These are phyloP conservation scores for Penicillium canariense DNA, from an alignment of 495 filamentous ascomycete species.

Conservation along the genomic window DNA sequence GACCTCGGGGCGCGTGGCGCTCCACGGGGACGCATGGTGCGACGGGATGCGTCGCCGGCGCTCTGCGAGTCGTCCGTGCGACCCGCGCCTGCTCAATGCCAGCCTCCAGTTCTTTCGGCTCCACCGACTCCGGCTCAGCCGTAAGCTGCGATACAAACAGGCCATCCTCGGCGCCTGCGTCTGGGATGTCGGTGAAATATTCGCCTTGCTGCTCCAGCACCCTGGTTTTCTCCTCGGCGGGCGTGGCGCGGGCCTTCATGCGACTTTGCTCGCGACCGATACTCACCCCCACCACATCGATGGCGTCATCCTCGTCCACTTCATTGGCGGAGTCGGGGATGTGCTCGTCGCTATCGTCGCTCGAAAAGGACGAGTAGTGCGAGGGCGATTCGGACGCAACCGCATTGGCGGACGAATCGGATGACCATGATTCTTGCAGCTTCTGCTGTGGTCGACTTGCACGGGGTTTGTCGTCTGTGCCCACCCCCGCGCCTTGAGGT, in stretches of 20 bases:
- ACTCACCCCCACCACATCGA: constrained; percentile 73
- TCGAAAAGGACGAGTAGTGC: constrained; percentile 30
- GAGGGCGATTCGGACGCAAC: constrained; percentile 23
- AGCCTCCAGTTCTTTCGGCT: background rate
- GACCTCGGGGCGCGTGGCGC: constrained; percentile 11
- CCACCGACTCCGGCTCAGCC: constrained; percentile 34
- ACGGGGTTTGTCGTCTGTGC: background rate
- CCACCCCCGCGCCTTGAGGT: constrained; percentile 1
- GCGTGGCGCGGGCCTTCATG: constrained; percentile 67
- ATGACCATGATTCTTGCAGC: constrained; percentile 18
- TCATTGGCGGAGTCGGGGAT: constrained; percentile 14
- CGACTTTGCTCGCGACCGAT: constrained; percentile 70
- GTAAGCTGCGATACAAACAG: constrained; percentile 35
- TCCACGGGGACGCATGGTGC: constrained; percentile 2
- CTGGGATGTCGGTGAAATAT: constrained; percentile 49
- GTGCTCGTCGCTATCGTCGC: constrained; percentile 42
- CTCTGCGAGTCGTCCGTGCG: background rate
- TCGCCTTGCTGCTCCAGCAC: constrained; percentile 58
- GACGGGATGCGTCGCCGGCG: constrained; percentile 8
- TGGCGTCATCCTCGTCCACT: constrained; percentile 42
- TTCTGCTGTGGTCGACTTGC: background rate
- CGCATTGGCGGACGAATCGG: constrained; percentile 22
- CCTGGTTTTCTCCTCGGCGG: constrained; percentile 71
- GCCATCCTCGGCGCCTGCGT: constrained; percentile 26
- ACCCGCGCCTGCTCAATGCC: too few relatives aligned